These are phyloP conservation scores for Harringtonia lauricola DNA, from an alignment of 2,329 filamentous ascomycete genomes.

Conservation along the genomic window DNA sequence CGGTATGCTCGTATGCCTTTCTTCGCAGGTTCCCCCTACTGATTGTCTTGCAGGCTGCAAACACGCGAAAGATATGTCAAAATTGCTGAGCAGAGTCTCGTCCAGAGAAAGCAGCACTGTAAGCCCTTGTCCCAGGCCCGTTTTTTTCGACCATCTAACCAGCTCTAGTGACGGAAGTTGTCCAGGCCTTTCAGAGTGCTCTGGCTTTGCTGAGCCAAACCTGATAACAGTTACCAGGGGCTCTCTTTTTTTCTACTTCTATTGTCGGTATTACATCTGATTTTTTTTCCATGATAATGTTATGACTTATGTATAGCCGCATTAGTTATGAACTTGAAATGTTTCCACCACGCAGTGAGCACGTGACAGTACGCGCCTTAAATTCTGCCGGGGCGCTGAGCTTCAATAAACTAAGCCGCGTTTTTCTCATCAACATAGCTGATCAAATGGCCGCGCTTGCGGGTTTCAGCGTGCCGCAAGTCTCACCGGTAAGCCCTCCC, in stretches of 20 bases:
- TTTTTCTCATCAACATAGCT: background rate
- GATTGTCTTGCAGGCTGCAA: constrained; percentile 44
- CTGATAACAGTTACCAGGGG: background rate
- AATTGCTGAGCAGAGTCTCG: constrained; percentile 59
- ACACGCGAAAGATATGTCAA: constrained; percentile 70
- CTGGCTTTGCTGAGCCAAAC: constrained; percentile 38
- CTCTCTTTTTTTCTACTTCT: background rate
- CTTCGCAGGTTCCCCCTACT: background rate
- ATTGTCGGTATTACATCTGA: background rate
- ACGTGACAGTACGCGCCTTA: background rate
- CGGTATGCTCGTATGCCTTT: constrained; percentile 35
- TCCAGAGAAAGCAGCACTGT: constrained; percentile 74
- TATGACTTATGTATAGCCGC: too few species aligned
- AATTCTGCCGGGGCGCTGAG: too few species aligned
- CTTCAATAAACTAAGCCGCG: too few species aligned
- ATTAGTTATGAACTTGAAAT: too few species aligned
- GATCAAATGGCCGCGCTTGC: constrained; percentile 1
- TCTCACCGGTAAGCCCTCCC: constrained; percentile 29
- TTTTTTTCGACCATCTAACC: constrained; percentile 9
- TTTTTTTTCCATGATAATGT: background rate
- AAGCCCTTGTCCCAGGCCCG: constrained; percentile 23
- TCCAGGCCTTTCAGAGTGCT: constrained; percentile 52
- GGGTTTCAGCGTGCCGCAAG: constrained; percentile 16
- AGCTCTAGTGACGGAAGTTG: constrained; percentile 39
- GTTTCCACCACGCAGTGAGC: background rate